Percentiles rank a stretch among this genome's conserved stretches.
Evolutionary conservation across 441 rosid genomes (phyloP).

Genomic region (Adansonia gregorii): DNA sequence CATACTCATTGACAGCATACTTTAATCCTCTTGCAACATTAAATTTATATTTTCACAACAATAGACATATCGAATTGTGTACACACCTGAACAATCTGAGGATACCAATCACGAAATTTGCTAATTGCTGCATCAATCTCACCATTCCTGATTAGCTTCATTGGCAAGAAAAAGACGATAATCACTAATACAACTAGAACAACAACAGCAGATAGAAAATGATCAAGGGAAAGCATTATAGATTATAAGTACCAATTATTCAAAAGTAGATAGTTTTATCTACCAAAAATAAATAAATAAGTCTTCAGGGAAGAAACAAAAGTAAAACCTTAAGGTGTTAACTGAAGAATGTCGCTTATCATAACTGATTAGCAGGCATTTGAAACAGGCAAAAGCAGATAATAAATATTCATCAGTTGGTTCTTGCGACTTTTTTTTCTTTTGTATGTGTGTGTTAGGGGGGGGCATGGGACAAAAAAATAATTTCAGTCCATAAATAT

Average conservation of each 20-base stretch:
- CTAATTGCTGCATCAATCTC: conserved; percentile 72
- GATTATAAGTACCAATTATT: neutral
- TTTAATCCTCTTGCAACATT: neutral
- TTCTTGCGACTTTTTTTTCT: neutral
- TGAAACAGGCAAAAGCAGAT: neutral
- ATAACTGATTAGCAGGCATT: neutral
- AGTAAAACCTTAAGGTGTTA: neutral
- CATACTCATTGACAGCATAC: neutral
- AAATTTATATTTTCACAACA: neutral
- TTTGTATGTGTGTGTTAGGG: neutral
- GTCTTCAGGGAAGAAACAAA: neutral
- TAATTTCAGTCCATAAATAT: neutral
- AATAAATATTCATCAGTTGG: neutral
- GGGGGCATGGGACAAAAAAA: neutral
- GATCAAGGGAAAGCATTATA: neutral
- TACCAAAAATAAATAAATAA: neutral
- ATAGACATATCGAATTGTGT: conserved; percentile 1
- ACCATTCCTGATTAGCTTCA: conserved; percentile 82
- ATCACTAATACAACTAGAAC: conserved; percentile 15
- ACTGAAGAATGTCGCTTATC: neutral
- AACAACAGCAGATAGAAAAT: neutral
- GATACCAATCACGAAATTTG: conserved; percentile 77
- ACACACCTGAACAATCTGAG: conserved; percentile 80
- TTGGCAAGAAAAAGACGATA: conserved; percentile 26
- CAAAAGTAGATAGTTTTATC: conserved; percentile 1